phyloP scores from a whole-genome alignment of 2,329 filamentous ascomycete genomes.

The Neopestalotiopsis sp. region DNA sequence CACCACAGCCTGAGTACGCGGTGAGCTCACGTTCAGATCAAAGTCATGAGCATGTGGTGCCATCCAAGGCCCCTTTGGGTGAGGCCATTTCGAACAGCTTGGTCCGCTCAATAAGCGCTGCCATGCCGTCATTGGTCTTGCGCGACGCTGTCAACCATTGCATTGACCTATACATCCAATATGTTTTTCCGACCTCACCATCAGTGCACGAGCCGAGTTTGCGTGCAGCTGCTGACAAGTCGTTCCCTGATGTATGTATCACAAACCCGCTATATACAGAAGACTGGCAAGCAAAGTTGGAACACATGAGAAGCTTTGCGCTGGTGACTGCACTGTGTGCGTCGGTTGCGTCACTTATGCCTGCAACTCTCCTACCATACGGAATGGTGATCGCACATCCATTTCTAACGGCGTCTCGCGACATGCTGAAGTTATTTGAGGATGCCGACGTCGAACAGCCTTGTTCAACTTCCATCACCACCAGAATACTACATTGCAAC shows the following conservation, averaged over 20 bases:
- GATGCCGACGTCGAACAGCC: neutral
- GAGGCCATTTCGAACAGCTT: neutral
- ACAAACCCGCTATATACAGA: neutral
- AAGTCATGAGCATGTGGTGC: neutral
- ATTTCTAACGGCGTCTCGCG: neutral
- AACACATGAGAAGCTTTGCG: neutral
- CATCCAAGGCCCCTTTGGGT: neutral
- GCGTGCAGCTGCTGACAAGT: neutral
- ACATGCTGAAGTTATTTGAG: neutral
- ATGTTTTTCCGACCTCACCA: neutral
- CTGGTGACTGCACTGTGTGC: slow-evolving; percentile 4
- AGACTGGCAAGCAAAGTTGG: neutral
- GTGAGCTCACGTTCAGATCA: neutral
- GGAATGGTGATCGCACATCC: neutral
- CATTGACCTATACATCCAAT: neutral
- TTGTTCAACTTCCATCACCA: neutral
- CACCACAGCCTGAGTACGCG: no score
- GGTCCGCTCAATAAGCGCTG: neutral
- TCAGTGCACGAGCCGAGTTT: neutral
- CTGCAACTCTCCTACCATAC: neutral
- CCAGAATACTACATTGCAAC: neutral
- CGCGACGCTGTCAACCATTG: neutral
- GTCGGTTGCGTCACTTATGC: neutral
- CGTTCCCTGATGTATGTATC: neutral
- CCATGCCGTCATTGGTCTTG: neutral